phyloP scores from a whole-genome alignment of 805 yeast genomes.

The Suhomyces tanzawaensis region DNA sequence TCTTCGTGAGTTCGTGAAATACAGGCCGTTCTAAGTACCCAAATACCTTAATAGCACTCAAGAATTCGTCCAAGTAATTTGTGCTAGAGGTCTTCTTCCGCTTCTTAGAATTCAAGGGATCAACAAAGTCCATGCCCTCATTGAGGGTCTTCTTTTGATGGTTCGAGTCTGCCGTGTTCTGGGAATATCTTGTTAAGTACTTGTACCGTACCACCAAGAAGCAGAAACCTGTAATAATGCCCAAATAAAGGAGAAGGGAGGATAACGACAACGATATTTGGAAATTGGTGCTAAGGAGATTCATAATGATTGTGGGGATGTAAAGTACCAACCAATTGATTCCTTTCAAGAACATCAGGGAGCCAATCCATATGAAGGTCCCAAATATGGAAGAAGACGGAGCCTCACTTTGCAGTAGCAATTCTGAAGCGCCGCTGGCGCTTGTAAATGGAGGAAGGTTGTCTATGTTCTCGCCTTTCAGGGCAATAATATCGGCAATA shows the following conservation, averaged over 20 bases:
- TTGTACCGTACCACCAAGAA: conserved; percentile 58
- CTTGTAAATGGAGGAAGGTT: too few relatives aligned
- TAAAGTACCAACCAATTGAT: conserved; percentile 16
- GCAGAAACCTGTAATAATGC: conserved; percentile 29
- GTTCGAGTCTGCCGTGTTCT: conserved; percentile 33
- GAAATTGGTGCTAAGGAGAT: conserved; percentile 40
- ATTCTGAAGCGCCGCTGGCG: not conserved
- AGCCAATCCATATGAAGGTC: conserved; percentile 15
- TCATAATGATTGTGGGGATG: conserved; percentile 21
- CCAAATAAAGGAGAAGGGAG: conserved; percentile 37
- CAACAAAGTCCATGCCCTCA: conserved; percentile 17
- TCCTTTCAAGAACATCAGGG: conserved; percentile 18
- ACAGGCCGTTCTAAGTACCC: conserved; percentile 90
- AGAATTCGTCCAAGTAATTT: conserved; percentile 82
- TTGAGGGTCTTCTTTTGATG: conserved; percentile 36
- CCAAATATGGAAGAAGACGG: conserved; percentile 13
- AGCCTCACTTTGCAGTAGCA: conserved; percentile 9
- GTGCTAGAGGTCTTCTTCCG: conserved; percentile 33
- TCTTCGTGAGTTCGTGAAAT: conserved; percentile 87
- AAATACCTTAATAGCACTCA: conserved; percentile 87
- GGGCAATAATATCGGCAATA: too few relatives aligned
- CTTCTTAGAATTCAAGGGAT: conserved; percentile 11
- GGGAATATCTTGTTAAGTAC: conserved; percentile 61
- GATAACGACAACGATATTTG: conserved; percentile 53
- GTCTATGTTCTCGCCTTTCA: too few relatives aligned